phyloP scores from a whole-genome alignment of 2,329 filamentous ascomycete genomes.

The Alternaria metachromatica region DNA sequence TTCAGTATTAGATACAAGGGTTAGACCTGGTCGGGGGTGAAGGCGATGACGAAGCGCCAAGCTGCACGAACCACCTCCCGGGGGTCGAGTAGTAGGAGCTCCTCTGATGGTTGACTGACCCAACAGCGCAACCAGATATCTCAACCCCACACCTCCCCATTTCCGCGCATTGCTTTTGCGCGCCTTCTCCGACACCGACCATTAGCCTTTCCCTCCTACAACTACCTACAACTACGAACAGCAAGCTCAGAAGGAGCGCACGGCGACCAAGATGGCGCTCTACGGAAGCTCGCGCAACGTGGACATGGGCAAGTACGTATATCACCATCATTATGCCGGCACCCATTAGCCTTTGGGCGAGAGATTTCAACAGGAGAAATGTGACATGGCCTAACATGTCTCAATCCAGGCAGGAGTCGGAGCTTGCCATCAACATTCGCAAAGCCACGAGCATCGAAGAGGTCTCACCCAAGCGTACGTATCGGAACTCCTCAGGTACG shows the following conservation, averaged over 20 bases:
- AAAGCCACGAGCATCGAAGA: conserved; percentile 72
- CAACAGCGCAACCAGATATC: conserved; percentile 10
- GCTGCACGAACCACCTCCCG: conserved; percentile 27
- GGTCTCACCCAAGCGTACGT: conserved; percentile 69
- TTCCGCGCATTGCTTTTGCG: conserved; percentile 14
- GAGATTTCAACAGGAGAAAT: not conserved
- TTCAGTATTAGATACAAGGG: not conserved
- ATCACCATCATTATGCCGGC: not conserved
- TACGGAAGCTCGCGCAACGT: conserved; percentile 60
- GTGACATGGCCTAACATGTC: not conserved
- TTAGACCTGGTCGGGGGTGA: conserved; percentile 18
- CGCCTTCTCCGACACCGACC: conserved; percentile 8
- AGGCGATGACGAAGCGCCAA: conserved; percentile 36
- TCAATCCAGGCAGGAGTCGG: conserved; percentile 62
- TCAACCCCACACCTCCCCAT: conserved; percentile 6
- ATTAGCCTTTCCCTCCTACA: not conserved
- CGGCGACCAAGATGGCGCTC: conserved; percentile 39
- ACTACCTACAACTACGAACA: conserved; percentile 14
- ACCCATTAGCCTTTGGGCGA: not conserved
- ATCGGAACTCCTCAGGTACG: conserved; percentile 5
- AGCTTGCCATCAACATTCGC: conserved; percentile 70
- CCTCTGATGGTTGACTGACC: conserved; percentile 13
- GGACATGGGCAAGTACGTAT: conserved; percentile 66
- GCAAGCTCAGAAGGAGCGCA: conserved; percentile 23
- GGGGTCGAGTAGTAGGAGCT: conserved; percentile 28